A percentile compares a stretch with the other conserved stretches of the same genome.
These are phyloP conservation scores for Agrocybe pediades DNA, from an alignment of 768 basidiomycete genomes.

Conservation along the genomic window DNA sequence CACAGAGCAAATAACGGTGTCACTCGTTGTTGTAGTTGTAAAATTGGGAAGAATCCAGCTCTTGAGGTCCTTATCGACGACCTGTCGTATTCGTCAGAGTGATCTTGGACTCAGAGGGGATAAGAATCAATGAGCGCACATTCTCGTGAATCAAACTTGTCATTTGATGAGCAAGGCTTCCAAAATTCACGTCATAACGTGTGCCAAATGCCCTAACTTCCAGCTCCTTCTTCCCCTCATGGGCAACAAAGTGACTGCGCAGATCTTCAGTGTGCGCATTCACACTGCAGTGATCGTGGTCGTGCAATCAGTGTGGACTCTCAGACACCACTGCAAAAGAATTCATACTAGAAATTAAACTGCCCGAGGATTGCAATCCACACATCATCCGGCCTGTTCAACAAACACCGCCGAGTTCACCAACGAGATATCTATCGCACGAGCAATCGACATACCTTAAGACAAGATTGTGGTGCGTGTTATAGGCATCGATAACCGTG, in stretches of 20 bases:
- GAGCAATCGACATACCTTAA: not conserved
- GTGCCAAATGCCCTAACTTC: constrained; percentile 18
- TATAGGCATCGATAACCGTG: constrained; percentile 14
- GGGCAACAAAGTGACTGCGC: constrained; percentile 27
- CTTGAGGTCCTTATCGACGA: constrained; percentile 17
- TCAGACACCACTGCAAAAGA: constrained; percentile 13
- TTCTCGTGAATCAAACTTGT: constrained; percentile 23
- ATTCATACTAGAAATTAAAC: constrained; percentile 30
- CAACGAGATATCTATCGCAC: not conserved
- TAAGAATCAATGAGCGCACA: too few species aligned
- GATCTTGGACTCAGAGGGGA: not conserved
- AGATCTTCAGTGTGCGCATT: constrained; percentile 37
- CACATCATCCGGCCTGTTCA: constrained; percentile 42
- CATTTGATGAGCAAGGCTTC: constrained; percentile 28
- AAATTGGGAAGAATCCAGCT: constrained; percentile 20
- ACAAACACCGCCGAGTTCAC: not conserved
- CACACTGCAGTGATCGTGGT: constrained; percentile 17
- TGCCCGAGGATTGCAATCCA: constrained; percentile 42
- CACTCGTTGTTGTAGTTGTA: constrained; percentile 17
- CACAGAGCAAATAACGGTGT: constrained; percentile 17
- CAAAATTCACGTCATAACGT: constrained; percentile 30
- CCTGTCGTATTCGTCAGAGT: constrained; percentile 1
- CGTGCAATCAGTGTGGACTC: not conserved
- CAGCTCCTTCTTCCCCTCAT: constrained; percentile 32
- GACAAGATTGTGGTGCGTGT: constrained; percentile 14